These are phyloP conservation scores for Talaromyces sp. DNA, from an alignment of 2,329 filamentous ascomycete species.

Conservation along the genomic window DNA sequence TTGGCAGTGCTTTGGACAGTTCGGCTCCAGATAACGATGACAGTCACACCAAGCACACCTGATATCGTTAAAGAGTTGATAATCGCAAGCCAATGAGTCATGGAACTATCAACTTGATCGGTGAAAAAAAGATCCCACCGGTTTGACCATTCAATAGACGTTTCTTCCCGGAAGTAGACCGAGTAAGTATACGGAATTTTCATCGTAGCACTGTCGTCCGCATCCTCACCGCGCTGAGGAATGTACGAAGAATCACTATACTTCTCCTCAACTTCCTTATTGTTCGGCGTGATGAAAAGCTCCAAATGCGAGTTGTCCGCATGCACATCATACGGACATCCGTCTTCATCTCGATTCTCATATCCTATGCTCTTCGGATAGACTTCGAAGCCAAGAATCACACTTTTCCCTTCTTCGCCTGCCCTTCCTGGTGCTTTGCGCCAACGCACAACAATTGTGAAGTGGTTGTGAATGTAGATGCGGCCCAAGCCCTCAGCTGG, in stretches of 20 bases:
- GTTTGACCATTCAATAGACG: conserved; percentile 74
- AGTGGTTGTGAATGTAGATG: conserved; percentile 82
- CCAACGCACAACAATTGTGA: conserved; percentile 78
- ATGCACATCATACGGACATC: conserved; percentile 66
- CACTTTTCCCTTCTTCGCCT: conserved; percentile 68
- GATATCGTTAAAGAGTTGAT: conserved; percentile 83
- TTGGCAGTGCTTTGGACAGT: conserved; percentile 78
- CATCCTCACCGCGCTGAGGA: conserved; percentile 54
- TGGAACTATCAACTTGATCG: conserved; percentile 76
- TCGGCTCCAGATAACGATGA: conserved; percentile 75
- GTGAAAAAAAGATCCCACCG: conserved; percentile 89
- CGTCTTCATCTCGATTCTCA: conserved; percentile 58
- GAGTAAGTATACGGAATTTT: conserved; percentile 84
- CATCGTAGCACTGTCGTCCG: conserved; percentile 63
- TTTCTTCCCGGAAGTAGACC: conserved; percentile 83
- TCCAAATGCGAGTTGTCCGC: conserved; percentile 64
- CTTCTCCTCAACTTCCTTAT: conserved; percentile 53
- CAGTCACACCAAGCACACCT: conserved; percentile 71
- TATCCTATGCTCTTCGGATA: conserved; percentile 78
- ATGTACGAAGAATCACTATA: conserved; percentile 61
- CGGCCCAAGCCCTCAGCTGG: conserved; percentile 57
- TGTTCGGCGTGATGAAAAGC: conserved; percentile 64
- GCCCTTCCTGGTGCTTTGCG: conserved; percentile 66
- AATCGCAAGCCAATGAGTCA: conserved; percentile 85
- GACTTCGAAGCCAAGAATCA: conserved; percentile 85